Evolutionary conservation across 1,284 basidiomycete species (phyloP).

Genomic region (Caloboletus firmus): DNA sequence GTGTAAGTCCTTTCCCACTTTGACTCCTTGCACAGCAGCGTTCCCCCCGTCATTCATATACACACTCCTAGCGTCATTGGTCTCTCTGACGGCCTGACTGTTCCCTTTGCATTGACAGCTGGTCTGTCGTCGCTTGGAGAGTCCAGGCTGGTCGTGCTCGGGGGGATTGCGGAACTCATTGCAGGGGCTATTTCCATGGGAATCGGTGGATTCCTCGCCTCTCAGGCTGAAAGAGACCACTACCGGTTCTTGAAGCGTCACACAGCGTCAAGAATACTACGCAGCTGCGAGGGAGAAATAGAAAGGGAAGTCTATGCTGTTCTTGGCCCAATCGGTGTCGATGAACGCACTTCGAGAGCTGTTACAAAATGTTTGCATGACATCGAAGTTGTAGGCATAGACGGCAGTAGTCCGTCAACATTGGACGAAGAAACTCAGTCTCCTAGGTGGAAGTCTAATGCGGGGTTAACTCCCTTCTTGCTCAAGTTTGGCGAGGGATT

Average conservation of each 20-base stretch:
- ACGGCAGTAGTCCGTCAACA: slow-evolving; percentile 20
- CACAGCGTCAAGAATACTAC: slow-evolving; percentile 79
- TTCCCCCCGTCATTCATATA: slow-evolving; percentile 5
- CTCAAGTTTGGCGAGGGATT: slow-evolving; percentile 91
- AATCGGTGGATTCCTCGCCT: slow-evolving; percentile 95
- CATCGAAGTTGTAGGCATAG: slow-evolving; percentile 52
- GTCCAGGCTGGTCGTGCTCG: slow-evolving; percentile 85
- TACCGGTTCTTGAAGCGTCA: slow-evolving; percentile 79
- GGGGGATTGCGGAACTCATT: slow-evolving; percentile 89
- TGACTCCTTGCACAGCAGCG: background rate
- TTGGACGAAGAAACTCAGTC: slow-evolving; percentile 50
- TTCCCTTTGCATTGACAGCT: slow-evolving; percentile 88
- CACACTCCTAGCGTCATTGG: slow-evolving; percentile 75
- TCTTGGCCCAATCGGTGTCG: slow-evolving; percentile 86
- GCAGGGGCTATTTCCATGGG: slow-evolving; percentile 98
- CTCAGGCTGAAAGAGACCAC: slow-evolving; percentile 94
- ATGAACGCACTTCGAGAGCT: slow-evolving; percentile 74
- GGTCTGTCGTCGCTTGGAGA: slow-evolving; percentile 90
- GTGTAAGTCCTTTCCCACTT: slow-evolving; percentile 50
- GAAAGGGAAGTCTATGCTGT: slow-evolving; percentile 91
- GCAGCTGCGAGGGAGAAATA: slow-evolving; percentile 92
- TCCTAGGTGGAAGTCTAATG: slow-evolving; percentile 66
- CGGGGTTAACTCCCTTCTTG: slow-evolving; percentile 87
- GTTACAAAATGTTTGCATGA: slow-evolving; percentile 76
- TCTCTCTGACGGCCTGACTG: slow-evolving; percentile 93